Base-by-base conservation (phyloP, 257 asterid genomes). In the Prunella vulgaris region DNA sequence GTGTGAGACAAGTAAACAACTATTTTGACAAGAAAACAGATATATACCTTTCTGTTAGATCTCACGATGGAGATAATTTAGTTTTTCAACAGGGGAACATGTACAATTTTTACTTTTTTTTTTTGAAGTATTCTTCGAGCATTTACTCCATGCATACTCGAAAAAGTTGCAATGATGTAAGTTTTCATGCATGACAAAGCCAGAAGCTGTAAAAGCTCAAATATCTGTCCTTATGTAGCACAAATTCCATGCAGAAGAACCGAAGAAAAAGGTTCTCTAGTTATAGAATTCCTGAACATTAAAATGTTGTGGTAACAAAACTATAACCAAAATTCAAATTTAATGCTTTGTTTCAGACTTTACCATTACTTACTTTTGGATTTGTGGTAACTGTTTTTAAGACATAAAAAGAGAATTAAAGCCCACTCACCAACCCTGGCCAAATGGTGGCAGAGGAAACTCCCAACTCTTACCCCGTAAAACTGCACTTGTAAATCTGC, bases 401-500 rank as follows among this genome's bases (percentile, higher is more conserved):
- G 68, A 37, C 52, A 51, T 27, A 44, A 52, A 21, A 32, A 13
- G 60, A 61, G 60, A 71, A 48, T 30, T 28, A 70, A 14, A 8
- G 48, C 14, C 5, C 42, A 76, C 90, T 81, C 74, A 90, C 98
- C 97, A 92, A 44, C 97, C 98, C 80, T 86, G 95, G 18, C 97
- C 98, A 78, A 88, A 92, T 24, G 98, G 97, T 14, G 98, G 98
- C 76, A 92, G 72, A 38, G 98, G 97, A 81, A 92, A 66, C 78
- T 88, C 97, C 98, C 97, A 90, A 61, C 77, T 74, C 70, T 90
- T 85, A 27, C 96, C 91, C 21, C 96, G 78, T n/a, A 92, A 80
- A 40, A 92, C 97, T 13, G 96, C 96, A 86, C 97, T 86, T 13
- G 95, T 90, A 77, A 92, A 92, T 72, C 98, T 90, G 66, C 76